Percentiles rank a stretch among this genome's conserved stretches.
Conservation (phyloP, 306 rosid genomes). For the Arachis hypogaea region DNA sequence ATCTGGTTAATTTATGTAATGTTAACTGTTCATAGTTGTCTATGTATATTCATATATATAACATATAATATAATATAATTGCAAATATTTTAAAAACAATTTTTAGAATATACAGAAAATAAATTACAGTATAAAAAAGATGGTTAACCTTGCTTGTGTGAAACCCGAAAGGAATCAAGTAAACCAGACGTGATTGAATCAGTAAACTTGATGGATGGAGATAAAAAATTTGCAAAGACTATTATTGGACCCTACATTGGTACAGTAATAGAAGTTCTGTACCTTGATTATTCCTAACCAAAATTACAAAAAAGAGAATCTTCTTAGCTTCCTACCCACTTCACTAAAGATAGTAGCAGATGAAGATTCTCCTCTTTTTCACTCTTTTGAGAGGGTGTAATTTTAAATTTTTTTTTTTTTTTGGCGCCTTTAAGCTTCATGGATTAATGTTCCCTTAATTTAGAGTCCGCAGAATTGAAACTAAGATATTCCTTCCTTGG, state of each 20-base stretch:
- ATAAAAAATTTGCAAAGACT: neutral
- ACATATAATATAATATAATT: too few species aligned
- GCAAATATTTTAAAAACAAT: too few species aligned
- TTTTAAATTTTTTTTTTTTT: neutral
- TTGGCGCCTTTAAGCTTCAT: constrained; percentile 66
- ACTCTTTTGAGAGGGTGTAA: constrained; percentile 48
- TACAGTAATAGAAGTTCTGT: constrained; percentile 28
- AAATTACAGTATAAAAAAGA: too few species aligned
- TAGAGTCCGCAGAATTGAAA: constrained; percentile 93
- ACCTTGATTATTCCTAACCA: constrained; percentile 18
- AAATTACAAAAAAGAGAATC: constrained; percentile 67
- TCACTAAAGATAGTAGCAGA: constrained; percentile 84
- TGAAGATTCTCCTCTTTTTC: constrained; percentile 77
- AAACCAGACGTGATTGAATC: constrained; percentile 22
- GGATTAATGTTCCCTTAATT: constrained; percentile 83
- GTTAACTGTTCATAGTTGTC: too few species aligned
- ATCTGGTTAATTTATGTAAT: too few species aligned
- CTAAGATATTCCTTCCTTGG: constrained; percentile 92
- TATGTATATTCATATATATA: too few species aligned
- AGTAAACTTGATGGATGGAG: neutral
- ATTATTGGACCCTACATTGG: too few species aligned
- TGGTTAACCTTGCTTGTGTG: constrained; percentile 10
- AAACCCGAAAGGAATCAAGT: constrained; percentile 37
- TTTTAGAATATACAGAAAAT: too few species aligned
- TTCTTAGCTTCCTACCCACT: constrained; percentile 98